phyloP scores from a whole-genome alignment of 1,284 basidiomycete genomes.

The Malassezia vespertilionis region DNA sequence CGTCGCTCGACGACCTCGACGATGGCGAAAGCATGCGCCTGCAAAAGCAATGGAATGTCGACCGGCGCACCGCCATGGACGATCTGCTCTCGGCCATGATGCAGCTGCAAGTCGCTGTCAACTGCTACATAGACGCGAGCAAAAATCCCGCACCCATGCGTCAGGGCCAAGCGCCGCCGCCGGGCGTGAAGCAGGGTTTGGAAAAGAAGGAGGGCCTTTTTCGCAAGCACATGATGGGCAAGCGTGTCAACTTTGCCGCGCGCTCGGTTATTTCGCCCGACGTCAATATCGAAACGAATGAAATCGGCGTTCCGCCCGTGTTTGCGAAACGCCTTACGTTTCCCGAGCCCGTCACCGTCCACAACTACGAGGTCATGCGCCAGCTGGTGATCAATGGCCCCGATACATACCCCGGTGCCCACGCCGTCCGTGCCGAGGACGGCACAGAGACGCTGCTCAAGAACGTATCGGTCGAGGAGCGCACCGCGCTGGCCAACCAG shows the following conservation, averaged over 20 bases:
- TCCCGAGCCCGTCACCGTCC: slow-evolving; percentile 86
- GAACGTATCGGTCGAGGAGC: slow-evolving; percentile 69
- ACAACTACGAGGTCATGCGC: slow-evolving; percentile 79
- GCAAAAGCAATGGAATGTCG: slow-evolving; percentile 45
- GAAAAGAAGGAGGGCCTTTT: slow-evolving; percentile 99
- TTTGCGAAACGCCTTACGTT: slow-evolving; percentile 95
- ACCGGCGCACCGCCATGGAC: slow-evolving; percentile 54
- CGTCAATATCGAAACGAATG: slow-evolving; percentile 98
- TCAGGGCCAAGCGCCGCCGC: slow-evolving; percentile 81
- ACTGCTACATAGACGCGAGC: slow-evolving; percentile 91
- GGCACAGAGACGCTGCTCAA: slow-evolving; percentile 53
- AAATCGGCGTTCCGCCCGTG: slow-evolving; percentile 94
- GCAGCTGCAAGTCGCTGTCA: slow-evolving; percentile 86
- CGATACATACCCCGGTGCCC: slow-evolving; percentile 79
- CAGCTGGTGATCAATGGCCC: slow-evolving; percentile 87
- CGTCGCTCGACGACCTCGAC: slow-evolving; percentile 32
- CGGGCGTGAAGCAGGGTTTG: slow-evolving; percentile 88
- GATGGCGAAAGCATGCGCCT: slow-evolving; percentile 50
- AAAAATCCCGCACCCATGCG: slow-evolving; percentile 80
- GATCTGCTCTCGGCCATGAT: slow-evolving; percentile 69
- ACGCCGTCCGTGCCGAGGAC: slow-evolving; percentile 89
- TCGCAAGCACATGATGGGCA: slow-evolving; percentile 99
- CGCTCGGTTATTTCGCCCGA: slow-evolving; percentile 99
- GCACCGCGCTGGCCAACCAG: slow-evolving; percentile 93
- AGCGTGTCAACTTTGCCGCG: slow-evolving; percentile 98